phyloP scores from a whole-genome alignment of 1,284 basidiomycete genomes.

The Melampsora americana region DNA sequence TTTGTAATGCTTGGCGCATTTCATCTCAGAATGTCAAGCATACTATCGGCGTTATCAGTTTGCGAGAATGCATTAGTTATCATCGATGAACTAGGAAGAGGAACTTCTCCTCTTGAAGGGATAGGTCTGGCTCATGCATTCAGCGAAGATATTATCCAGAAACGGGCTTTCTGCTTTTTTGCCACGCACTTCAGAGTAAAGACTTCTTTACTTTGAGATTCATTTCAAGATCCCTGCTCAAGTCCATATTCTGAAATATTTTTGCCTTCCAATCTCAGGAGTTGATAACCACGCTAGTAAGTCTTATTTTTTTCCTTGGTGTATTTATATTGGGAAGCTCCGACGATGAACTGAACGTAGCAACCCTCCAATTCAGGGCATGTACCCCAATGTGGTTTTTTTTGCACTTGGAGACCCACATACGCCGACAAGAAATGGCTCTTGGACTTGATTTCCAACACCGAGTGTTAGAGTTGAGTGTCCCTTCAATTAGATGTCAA shows the following conservation, averaged over 20 bases:
- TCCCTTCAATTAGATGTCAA: not conserved
- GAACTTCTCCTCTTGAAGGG: conserved; percentile 80
- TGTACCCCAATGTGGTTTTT: conserved; percentile 43
- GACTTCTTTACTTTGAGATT: not conserved
- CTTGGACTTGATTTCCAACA: conserved; percentile 40
- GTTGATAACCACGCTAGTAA: conserved; percentile 29
- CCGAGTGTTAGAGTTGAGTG: conserved; percentile 33
- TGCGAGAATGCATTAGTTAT: conserved; percentile 47
- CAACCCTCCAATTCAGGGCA: conserved; percentile 15
- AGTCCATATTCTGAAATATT: not conserved
- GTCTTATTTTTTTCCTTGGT: not conserved
- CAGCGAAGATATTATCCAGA: conserved; percentile 71
- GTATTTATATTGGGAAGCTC: not conserved
- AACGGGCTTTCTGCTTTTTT: conserved; percentile 40
- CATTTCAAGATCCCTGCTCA: not conserved
- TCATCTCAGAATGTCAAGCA: conserved; percentile 21
- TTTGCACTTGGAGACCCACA: conserved; percentile 41
- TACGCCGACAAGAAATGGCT: conserved; percentile 24
- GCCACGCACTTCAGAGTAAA: conserved; percentile 42
- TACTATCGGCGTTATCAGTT: conserved; percentile 31
- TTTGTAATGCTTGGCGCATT: too few relatives aligned
- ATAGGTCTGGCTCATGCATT: conserved; percentile 87
- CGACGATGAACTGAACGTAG: not conserved
- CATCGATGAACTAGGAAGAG: conserved; percentile 58
- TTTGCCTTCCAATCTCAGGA: conserved; percentile 15